Conservation (phyloP, 2,329 filamentous ascomycete species). For the Diaporthe sp. region DNA sequence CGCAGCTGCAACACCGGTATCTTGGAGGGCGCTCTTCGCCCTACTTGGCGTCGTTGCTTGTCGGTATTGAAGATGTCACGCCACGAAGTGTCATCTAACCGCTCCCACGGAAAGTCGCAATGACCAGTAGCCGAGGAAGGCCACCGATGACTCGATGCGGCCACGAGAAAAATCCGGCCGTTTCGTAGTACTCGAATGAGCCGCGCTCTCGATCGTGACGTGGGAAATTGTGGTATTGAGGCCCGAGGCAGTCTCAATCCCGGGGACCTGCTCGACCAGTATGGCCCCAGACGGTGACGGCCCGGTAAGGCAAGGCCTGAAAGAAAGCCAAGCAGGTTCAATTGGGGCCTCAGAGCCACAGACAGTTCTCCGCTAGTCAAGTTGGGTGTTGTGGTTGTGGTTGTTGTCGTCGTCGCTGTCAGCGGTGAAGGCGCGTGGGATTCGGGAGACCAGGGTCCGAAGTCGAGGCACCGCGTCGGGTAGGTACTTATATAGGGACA, state of each 20-base stretch:
- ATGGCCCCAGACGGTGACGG: not conserved
- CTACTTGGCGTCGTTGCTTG: too few relatives aligned
- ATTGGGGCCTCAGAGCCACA: not conserved
- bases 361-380: not conserved
- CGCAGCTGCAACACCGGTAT: not conserved
- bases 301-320: too few relatives aligned
- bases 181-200: not conserved
- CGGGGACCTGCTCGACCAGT: not conserved
- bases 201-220: not conserved
- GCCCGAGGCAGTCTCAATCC: not conserved
- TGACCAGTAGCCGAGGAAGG: not conserved
- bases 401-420: conserved; percentile 19
- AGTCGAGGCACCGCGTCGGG: conserved; percentile 24
- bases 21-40: not conserved
- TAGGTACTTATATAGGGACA: not conserved
- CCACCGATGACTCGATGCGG: not conserved
- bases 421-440: conserved; percentile 30
- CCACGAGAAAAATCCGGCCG: too few relatives aligned
- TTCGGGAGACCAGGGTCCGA: conserved; percentile 28
- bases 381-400: not conserved
- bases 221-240: not conserved
- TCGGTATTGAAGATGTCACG: not conserved
- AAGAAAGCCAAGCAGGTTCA: not conserved
- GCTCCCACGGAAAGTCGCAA: not conserved
- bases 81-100: conserved; percentile 9